Conservation (phyloP, 345 rosid genomes). For the Salix dunnii region DNA sequence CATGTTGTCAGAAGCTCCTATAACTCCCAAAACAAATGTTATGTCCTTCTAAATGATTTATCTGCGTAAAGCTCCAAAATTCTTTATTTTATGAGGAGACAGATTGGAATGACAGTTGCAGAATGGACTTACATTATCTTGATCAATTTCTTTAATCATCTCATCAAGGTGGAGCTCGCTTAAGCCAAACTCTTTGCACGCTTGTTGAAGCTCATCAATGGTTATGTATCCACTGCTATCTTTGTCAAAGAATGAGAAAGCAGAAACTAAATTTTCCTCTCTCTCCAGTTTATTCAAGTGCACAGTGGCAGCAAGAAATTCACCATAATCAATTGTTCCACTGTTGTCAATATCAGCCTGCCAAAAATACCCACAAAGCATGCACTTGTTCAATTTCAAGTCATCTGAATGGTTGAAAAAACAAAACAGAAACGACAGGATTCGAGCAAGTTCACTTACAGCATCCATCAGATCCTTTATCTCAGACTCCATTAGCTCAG, state of each 20-base stretch:
- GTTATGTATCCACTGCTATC: slow-evolving; percentile 79
- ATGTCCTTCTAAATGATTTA: neutral
- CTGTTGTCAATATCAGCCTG: slow-evolving; percentile 82
- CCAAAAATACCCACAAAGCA: slow-evolving; percentile 6
- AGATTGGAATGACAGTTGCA: neutral
- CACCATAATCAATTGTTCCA: slow-evolving; percentile 76
- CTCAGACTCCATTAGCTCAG: slow-evolving; percentile 82
- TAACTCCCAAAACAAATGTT: neutral
- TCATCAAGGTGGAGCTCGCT: slow-evolving; percentile 70
- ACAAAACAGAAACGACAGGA: neutral
- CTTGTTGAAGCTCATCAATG: slow-evolving; percentile 73
- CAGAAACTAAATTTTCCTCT: slow-evolving; percentile 69
- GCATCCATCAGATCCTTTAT: slow-evolving; percentile 71
- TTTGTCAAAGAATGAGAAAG: slow-evolving; percentile 75
- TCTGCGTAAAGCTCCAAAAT: neutral
- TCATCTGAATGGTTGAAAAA: neutral
- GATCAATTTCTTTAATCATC: slow-evolving; percentile 77
- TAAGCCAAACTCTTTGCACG: slow-evolving; percentile 68
- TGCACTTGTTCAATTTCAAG: neutral
- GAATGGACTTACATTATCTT: slow-evolving; percentile 59
- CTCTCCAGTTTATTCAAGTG: slow-evolving; percentile 77
- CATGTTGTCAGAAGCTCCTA: neutral
- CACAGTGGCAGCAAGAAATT: slow-evolving; percentile 76
- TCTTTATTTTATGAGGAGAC: neutral
- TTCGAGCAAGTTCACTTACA: slow-evolving; percentile 34